Conservation (phyloP, 2,329 filamentous ascomycete genomes). For the Diplodia sapinea region DNA sequence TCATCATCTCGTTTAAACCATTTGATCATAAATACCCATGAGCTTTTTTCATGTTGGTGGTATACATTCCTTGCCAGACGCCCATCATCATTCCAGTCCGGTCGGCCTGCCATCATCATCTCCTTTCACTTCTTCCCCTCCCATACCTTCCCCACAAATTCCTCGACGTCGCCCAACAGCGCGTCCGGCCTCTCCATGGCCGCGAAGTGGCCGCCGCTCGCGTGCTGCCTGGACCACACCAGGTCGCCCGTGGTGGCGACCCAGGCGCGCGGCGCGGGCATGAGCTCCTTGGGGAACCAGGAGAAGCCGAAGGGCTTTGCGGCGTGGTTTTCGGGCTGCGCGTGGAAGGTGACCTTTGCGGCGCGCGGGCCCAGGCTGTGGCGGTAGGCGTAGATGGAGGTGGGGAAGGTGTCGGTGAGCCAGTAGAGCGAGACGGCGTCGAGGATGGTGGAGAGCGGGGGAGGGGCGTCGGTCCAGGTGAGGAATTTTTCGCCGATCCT, state of each 20-base stretch:
- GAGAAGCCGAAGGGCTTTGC: slow-evolving; percentile 53
- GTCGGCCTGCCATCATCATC: not conserved
- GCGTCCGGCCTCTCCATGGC: slow-evolving; percentile 53
- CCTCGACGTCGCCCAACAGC: slow-evolving; percentile 54
- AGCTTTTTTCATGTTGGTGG: no score
- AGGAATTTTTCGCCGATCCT: slow-evolving; percentile 63
- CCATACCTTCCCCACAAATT: slow-evolving; percentile 49
- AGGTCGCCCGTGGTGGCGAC: slow-evolving; percentile 48
- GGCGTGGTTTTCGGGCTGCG: slow-evolving; percentile 30
- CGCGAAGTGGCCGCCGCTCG: slow-evolving; percentile 62
- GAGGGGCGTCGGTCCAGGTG: slow-evolving; percentile 59
- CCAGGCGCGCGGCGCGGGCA: slow-evolving; percentile 47
- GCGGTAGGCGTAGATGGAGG: slow-evolving; percentile 59
- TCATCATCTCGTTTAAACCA: no score
- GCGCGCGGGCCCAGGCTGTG: slow-evolving; percentile 35
- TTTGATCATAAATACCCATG: no score
- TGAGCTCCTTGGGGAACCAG: slow-evolving; percentile 53
- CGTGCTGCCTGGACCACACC: slow-evolving; percentile 48
- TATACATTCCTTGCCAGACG: no score
- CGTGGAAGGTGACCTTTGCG: slow-evolving; percentile 17
- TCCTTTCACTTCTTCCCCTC: slow-evolving; percentile 32
- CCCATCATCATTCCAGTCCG: no score
- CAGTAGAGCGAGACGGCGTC: slow-evolving; percentile 62
- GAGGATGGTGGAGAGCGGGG: slow-evolving; percentile 53
- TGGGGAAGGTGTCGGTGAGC: slow-evolving; percentile 58